Base-by-base conservation (phyloP, 2,329 filamentous ascomycete species). In the Calycina herbarum region DNA sequence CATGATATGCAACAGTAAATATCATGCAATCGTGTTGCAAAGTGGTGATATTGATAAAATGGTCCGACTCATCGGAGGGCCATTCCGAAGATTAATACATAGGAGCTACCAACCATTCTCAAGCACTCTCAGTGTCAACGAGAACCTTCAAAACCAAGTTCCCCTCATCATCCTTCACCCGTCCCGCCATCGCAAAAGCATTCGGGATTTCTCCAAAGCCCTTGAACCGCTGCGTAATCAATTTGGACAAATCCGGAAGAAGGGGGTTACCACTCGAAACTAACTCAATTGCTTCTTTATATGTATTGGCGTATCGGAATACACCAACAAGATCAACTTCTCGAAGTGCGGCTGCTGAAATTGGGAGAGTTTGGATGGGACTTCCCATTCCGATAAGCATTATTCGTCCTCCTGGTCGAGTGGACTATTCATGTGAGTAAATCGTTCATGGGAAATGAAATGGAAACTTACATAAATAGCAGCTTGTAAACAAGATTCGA, bases 281-380 rank as follows among this genome's bases (percentile, higher is more conserved):
- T 69, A 98, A 82, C 61, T 93, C 86, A 71, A 98, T 97, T 45
- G 95, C 95, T 68, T 93, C 87, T 35, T 93, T 93, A 91, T 94
- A 98, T 11, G 92, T 96, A 82, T 97, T 90, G 31, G 89, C 89
- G 71, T 93, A 93, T 61, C 90, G 84, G 79, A 93, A 92, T 45
- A 92, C 88, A 56, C 90, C 90, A 10, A 92, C 79, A 27, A 93
- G 87, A 74, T 93, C 90, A 59, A 93, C 86, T 78, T 94, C 90
- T 61, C 89, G 85, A n/a, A 92, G 81, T 35, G 90, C 88, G 2
- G 90, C 89, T 8, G 89, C 88, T 6, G 88, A 90, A 64, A 94
- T 82, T 1, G 90, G 90, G 3, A 93, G 82, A 0, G 89, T 92
- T 76, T 92, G 89, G 63, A 92, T 85, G 0, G 90, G 90, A 11